Evolutionary conservation across 1,139 yeast genomes (phyloP), one percentile per base, ranked within the genome.

Genomic region (Pichia sp.): DNA sequence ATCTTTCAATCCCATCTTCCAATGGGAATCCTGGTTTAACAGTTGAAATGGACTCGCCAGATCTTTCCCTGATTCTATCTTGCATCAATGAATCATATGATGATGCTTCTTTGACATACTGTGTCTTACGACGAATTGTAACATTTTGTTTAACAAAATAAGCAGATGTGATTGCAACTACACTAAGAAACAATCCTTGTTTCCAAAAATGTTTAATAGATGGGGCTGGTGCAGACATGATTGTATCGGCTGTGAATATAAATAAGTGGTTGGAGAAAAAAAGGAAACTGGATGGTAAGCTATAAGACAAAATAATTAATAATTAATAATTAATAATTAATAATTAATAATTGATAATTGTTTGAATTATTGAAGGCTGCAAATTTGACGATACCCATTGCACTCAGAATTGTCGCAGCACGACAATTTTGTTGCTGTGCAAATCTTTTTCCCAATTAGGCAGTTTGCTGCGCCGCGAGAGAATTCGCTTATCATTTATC

Each of bases 21-120:
- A 67, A 49, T 1, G 77, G 77, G 56, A 73, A 73, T 5, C 77
- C 77, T 5, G 77, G 77, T 52, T 65, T 69, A 5, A 72, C 70
- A 46, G 67, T 66, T 8, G 76, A 72, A 34, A 62, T 62, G 18
- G 62, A 57, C 27, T 58, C 60, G 27, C 60, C 61, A 27, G 57
- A 49, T 39, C 61, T 49, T 42, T 53, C 58, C 44, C 56, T 50
- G 22, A 58, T 54, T 34, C 59, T 50, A 25, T 58, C 56, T 49
- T 57, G 61, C 60, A 56, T 56, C 46, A 70, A 59, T 8, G 66
- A 58, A 50, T 65, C 70, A 50, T 52, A 65, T 19, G 65, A 61
- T 39, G 67, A 64, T 0, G 67, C 62, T 45, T 67, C 71, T 51
- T 67, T 62, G 46, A 64, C 62, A 52, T 60, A 67, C 51, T 68